Evolutionary conservation across 345 rosid species (phyloP), one percentile per base, ranked within the genome.

Genomic region (Isatis tinctoria): DNA sequence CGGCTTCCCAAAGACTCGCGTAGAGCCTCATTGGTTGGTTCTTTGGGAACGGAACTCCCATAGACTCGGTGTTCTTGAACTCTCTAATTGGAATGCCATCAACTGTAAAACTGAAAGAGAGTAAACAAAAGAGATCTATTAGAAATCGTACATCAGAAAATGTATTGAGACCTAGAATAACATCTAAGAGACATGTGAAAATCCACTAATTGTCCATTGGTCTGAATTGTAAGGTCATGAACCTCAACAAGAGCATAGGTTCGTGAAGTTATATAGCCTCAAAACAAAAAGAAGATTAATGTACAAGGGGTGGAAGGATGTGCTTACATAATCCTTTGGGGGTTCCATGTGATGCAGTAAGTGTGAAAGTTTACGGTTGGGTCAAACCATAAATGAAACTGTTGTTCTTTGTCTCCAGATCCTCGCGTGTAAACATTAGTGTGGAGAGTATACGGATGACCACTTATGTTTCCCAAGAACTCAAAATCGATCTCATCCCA

Each of bases 1-100:
- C 97, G 0, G 92, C 97, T 77, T 88, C 85, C 92, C 94, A 88
- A 0, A 90, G 60, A 13, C 88, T 86, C 0, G 88, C 85, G 64
- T 86, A 76, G 2, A 84, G 43, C 35, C 87, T 87, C 91, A 87
- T 90, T 10, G 88, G 78, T 44, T 88, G 87, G 60, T 58, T 82
- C 72, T 80, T 88, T 10, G 87, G 95, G 69, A 77, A 91, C 0
- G 90, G 82, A 12, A 91, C 83, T 11, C 95, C 92, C 0, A 47
- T 70, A 0, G 87, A 81, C 32, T 84, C 88, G 27, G 78, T 32
- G 87, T 91, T 91, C 81, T 85, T 85, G 85, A 87, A 88, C 68
- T 91, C 95, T 81, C 97, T 86, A 4, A 91, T 83, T 2, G 94
- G 86, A 7, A 59, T 81, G 10, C 87, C 87, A 70, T 88, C 94